These are phyloP conservation scores for Millerozyma miso DNA, from an alignment of 805 yeast genomes.

Conservation along the genomic window DNA sequence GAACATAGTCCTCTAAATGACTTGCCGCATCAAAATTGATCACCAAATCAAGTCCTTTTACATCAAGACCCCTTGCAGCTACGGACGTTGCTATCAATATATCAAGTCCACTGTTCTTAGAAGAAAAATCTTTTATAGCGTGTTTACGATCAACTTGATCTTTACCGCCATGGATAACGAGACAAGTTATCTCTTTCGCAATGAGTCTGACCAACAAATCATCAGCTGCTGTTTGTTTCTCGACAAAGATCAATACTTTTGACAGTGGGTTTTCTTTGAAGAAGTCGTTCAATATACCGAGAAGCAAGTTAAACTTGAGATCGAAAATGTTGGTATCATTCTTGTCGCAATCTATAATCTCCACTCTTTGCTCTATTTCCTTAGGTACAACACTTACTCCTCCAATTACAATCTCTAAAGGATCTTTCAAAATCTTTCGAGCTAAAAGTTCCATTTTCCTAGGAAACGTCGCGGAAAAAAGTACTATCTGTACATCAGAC, in stretches of 20 bases:
- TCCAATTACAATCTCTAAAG: conserved; percentile 77
- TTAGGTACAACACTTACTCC: conserved; percentile 76
- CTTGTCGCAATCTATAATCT: conserved; percentile 49
- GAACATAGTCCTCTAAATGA: conserved; percentile 93
- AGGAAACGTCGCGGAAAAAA: conserved; percentile 95
- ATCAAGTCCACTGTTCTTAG: conserved; percentile 49
- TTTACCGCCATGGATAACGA: conserved; percentile 87
- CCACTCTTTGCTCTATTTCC: conserved; percentile 70
- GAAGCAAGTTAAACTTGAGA: conserved; percentile 50
- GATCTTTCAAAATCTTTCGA: conserved; percentile 52
- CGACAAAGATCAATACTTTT: conserved; percentile 78
- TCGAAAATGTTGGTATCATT: conserved; percentile 25
- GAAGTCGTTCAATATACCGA: conserved; percentile 52
- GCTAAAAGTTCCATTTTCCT: conserved; percentile 74
- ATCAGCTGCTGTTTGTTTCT: conserved; percentile 87
- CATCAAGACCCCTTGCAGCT: conserved; percentile 93
- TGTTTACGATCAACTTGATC: conserved; percentile 78
- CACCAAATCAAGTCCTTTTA: conserved; percentile 77
- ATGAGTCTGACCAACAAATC: conserved; percentile 51
- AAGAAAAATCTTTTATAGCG: conserved; percentile 63
- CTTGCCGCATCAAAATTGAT: conserved; percentile 71
- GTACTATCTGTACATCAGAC: conserved; percentile 83
- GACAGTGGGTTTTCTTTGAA: conserved; percentile 26
- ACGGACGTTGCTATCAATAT: conserved; percentile 88
- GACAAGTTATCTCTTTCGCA: conserved; percentile 51